Base-by-base conservation (phyloP, 352 stramenopile species). In the Phytophthora multivora region DNA sequence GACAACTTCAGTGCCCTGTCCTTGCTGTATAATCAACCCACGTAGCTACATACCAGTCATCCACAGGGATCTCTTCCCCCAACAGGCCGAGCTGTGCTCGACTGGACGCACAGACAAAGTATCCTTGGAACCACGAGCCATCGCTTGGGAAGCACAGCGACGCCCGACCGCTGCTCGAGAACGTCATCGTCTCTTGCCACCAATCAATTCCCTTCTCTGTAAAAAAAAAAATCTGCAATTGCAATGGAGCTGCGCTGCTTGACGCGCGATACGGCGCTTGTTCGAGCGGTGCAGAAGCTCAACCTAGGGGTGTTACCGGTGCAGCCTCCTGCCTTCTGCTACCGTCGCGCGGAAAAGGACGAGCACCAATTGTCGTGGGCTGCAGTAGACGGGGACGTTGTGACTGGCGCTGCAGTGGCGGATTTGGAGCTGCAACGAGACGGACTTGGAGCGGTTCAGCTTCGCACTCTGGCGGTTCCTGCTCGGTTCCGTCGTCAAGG, bases 271-370 rank as follows among this genome's bases (percentile, higher is more conserved):
- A 45, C 64, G 23, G 63, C 61, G 48, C 72, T 90, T 46, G 72
- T 84, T 40, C 66, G 64, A n/a, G 65, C 69, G 2, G 77, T 83
- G 49, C 63, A 81, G 65, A 90, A 81, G 66, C 70, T 89, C 59
- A 91, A 91, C 52, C 59, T 88, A 38, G 80, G 79, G 5, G 73
- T 89, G 35, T 57, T 91, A 61, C 83, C 80, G 2, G 83, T 89
- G 54, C 83, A 88, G 45, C 77, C 69, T 11, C 83, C 83, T 43
- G 55, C 59, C 16, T 88, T 80, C 53, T 84, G 76, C 64, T 91
- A 90, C 71, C 79, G 77, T 68, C 82, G 80, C 25, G 76, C 80
- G 11, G 57, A 79, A 48, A 79, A 72, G 61, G 74, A 88, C 59
- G 35, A 18, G 2, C 52, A 68, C 46, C 54, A 50, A 21, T 52